Evolutionary conservation across 1,284 basidiomycete species (phyloP).

Genomic region (Nidula niveotomentosa): DNA sequence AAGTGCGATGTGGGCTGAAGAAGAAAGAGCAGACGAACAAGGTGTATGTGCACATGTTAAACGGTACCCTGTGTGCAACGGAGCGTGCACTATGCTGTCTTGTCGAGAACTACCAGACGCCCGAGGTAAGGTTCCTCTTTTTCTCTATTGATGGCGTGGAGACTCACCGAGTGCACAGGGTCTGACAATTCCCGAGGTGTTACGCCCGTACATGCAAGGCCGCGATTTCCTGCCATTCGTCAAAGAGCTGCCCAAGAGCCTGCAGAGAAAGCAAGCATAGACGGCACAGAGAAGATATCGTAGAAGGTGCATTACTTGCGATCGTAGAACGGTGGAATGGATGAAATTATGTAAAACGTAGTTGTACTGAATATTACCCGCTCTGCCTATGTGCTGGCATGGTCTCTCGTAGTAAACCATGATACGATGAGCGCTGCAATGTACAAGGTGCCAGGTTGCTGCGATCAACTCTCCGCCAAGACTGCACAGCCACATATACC

Average conservation of each 20-base stretch:
- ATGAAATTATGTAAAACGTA: neutral
- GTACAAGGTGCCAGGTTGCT: no score
- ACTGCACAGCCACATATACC: neutral
- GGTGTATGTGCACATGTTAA: slow-evolving; percentile 96
- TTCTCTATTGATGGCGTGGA: neutral
- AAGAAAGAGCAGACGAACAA: slow-evolving; percentile 85
- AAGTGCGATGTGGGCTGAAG: slow-evolving; percentile 90
- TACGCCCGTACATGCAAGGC: slow-evolving; percentile 96
- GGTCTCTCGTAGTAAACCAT: no score
- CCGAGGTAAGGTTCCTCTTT: slow-evolving; percentile 61
- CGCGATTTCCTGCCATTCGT: slow-evolving; percentile 91
- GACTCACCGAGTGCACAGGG: slow-evolving; percentile 50
- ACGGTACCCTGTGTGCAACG: slow-evolving; percentile 96
- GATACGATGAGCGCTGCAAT: no score
- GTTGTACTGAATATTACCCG: neutral
- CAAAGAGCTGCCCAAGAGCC: slow-evolving; percentile 78
- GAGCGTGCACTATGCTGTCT: slow-evolving; percentile 96
- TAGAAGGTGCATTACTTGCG: neutral
- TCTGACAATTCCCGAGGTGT: slow-evolving; percentile 83
- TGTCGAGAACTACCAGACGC: slow-evolving; percentile 98
- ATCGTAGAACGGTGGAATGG: neutral
- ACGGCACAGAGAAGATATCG: neutral
- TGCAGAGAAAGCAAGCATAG: slow-evolving; percentile 72
- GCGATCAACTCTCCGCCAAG: no score
- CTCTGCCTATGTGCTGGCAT: no score